These are phyloP conservation scores for Fomitopsis serialis DNA, from an alignment of 768 basidiomycete species.

Conservation along the genomic window DNA sequence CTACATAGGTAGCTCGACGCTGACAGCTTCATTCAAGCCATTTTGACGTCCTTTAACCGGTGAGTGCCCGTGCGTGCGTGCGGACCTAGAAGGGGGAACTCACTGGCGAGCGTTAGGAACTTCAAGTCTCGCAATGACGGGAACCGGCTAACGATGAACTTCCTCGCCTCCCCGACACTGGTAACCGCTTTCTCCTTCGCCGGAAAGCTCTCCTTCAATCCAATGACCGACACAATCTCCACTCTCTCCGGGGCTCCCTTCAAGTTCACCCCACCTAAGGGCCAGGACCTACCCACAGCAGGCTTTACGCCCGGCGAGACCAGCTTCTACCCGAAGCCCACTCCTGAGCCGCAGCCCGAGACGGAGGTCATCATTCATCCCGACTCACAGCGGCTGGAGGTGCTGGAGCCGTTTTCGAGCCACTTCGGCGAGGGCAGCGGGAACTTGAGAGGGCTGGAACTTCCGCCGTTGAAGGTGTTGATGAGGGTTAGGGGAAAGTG, in stretches of 20 bases:
- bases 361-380: conserved; percentile 73
- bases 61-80: conserved; percentile 23
- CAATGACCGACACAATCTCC: conserved; percentile 67
- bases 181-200: conserved; percentile 98
- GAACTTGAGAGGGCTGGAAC: conserved; percentile 57
- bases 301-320: conserved; percentile 77
- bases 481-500: conserved; percentile 97
- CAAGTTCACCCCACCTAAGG: conserved; percentile 79
- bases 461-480: conserved; percentile 77
- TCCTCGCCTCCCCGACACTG: conserved; percentile 93
- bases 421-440: conserved; percentile 53
- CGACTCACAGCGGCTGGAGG: conserved; percentile 80
- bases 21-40: conserved; percentile 46
- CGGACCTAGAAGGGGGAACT: neutral
- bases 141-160: conserved; percentile 92
- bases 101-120: conserved; percentile 35
- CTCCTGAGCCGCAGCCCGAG: conserved; percentile 69
- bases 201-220: conserved; percentile 91
- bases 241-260: conserved; percentile 72
- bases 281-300: conserved; percentile 74
- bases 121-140: conserved; percentile 97
- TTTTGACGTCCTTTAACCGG: conserved; percentile 96
- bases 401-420: conserved; percentile 78
- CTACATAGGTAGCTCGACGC: neutral
- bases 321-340: conserved; percentile 74